A percentile compares a stretch with the other conserved stretches of the same genome.
Conservation (phyloP, 257 asterid genomes). For the Primulina huaijiensis region DNA sequence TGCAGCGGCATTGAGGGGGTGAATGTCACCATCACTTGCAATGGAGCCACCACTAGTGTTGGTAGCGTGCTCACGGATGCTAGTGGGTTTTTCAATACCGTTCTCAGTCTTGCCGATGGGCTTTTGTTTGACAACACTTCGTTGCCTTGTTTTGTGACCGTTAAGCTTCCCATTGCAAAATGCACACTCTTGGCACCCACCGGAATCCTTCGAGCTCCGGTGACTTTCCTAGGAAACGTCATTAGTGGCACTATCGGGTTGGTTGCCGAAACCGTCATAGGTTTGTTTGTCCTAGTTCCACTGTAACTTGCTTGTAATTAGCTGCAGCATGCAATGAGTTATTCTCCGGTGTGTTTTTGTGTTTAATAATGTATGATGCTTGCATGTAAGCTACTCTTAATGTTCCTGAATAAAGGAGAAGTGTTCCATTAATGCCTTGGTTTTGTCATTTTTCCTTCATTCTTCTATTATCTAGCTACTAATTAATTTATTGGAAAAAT, state of each 20-base stretch:
- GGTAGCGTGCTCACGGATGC: conserved; percentile 14
- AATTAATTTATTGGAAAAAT: too few species aligned
- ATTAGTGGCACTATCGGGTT: conserved; percentile 4
- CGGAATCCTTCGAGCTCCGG: conserved; percentile 20
- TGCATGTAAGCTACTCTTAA: too few species aligned
- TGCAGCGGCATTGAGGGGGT: neutral
- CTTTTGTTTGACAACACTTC: neutral
- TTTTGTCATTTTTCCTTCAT: too few species aligned
- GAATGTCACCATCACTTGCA: conserved; percentile 21
- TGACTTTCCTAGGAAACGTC: conserved; percentile 4
- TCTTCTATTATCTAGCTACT: too few species aligned
- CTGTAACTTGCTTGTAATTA: too few species aligned
- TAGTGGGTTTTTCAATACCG: conserved; percentile 2
- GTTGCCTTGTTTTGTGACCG: conserved; percentile 3
- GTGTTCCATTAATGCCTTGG: too few species aligned
- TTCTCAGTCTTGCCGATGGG: neutral
- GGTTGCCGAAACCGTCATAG: conserved; percentile 13
- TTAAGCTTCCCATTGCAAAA: conserved; percentile 15
- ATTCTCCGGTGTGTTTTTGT: too few species aligned
- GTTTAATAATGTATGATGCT: too few species aligned
- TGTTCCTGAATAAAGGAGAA: too few species aligned
- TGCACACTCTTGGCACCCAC: conserved; percentile 8
- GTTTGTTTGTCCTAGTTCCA: neutral
- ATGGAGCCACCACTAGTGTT: conserved; percentile 1
- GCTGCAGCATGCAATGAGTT: too few species aligned